Evolutionary conservation across 169 alveolate genomes (phyloP).

Genomic region (Babesia microti): DNA sequence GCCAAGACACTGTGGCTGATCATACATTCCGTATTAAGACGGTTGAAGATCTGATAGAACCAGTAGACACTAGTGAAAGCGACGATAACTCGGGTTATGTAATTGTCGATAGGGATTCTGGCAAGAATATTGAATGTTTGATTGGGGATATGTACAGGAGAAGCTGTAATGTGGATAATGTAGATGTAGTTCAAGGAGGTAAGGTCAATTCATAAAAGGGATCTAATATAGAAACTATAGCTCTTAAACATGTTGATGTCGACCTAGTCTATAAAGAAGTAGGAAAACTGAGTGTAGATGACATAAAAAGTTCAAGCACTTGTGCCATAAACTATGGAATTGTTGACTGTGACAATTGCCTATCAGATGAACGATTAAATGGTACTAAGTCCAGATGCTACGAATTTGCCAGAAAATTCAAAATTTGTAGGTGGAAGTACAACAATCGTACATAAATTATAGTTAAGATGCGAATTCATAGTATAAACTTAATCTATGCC

Average conservation of each 20-base stretch:
- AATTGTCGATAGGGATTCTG: no score
- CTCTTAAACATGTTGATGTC: background rate
- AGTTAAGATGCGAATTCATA: background rate
- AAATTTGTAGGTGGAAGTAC: background rate
- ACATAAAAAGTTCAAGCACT: background rate
- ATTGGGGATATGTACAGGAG: no score
- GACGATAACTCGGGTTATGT: no score
- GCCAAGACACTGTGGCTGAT: slow-evolving; percentile 14
- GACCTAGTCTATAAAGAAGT: background rate
- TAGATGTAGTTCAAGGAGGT: no score
- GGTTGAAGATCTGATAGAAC: no score
- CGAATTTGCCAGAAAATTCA: slow-evolving; percentile 10
- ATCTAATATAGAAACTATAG: background rate
- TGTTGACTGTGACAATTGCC: slow-evolving; percentile 9
- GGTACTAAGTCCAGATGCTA: background rate
- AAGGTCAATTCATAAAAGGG: background rate
- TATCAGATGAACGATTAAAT: slow-evolving; percentile 11
- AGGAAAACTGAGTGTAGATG: background rate
- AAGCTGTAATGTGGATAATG: no score
- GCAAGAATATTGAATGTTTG: no score
- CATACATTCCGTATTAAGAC: slow-evolving; percentile 10
- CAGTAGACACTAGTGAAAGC: no score
- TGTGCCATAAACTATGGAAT: slow-evolving; percentile 12
- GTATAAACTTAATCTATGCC: background rate
- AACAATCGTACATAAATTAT: background rate